These are phyloP conservation scores for Miscanthus lutarioriparius DNA, from an alignment of 176 grass and related monocot species.

Conservation along the genomic window DNA sequence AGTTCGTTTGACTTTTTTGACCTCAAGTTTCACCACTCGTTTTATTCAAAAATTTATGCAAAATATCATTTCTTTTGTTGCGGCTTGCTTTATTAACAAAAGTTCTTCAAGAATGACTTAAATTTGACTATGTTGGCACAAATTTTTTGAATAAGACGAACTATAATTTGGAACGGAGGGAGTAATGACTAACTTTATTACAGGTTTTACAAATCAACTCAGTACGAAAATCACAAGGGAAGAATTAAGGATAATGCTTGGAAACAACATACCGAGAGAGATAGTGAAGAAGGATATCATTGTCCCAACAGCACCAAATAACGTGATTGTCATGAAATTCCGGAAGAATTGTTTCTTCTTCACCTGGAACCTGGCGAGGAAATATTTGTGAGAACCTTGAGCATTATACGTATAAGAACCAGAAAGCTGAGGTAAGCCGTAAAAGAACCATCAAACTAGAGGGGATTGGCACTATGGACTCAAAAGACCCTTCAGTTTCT, in stretches of 20 bases:
- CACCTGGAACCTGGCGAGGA: conserved; percentile 85
- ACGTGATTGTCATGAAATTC: conserved; percentile 95
- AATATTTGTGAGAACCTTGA: conserved; percentile 26
- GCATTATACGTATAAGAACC: neutral
- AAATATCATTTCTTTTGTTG: no score
- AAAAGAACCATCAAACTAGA: neutral
- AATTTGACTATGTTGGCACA: no score
- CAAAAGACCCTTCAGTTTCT: neutral
- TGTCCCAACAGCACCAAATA: conserved; percentile 93
- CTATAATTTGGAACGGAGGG: no score
- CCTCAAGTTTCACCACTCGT: no score
- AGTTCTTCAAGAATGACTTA: no score
- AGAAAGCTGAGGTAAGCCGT: neutral
- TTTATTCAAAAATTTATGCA: no score
- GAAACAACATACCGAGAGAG: conserved; percentile 63
- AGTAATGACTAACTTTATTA: neutral
- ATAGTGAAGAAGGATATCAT: conserved; percentile 95
- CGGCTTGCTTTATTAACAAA: no score
- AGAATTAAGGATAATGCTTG: no score
- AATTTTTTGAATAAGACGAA: no score
- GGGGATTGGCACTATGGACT: neutral
- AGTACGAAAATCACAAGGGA: neutral
- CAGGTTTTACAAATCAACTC: neutral
- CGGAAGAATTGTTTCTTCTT: conserved; percentile 99
- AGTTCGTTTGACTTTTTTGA: no score